A percentile compares a stretch with the other conserved stretches of the same genome.
These are phyloP conservation scores for Actinomortierella wolfii DNA, from an alignment of 371 early-diverging fungal genomes.

Conservation along the genomic window DNA sequence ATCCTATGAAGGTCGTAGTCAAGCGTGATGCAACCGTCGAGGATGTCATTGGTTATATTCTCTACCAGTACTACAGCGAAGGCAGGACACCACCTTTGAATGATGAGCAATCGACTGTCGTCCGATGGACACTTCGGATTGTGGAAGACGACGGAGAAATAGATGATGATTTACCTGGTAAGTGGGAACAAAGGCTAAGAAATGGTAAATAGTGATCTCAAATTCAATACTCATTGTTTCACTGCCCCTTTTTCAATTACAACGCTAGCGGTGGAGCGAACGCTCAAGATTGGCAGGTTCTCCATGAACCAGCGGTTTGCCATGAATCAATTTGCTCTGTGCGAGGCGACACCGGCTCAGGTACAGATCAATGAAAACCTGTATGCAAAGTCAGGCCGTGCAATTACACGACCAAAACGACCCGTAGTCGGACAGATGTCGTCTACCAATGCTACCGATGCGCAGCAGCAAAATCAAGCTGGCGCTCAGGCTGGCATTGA, in stretches of 20 bases:
- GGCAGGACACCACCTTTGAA: constrained; percentile 68
- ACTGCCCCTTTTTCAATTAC: neutral
- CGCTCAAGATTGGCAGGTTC: constrained; percentile 82
- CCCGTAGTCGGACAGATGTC: constrained; percentile 23
- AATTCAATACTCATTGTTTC: neutral
- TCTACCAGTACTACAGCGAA: constrained; percentile 81
- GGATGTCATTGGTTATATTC: constrained; percentile 87
- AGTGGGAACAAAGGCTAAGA: neutral
- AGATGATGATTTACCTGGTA: constrained; percentile 96
- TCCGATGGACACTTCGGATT: constrained; percentile 87
- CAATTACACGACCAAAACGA: constrained; percentile 23
- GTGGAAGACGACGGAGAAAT: constrained; percentile 95
- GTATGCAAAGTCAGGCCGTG: constrained; percentile 20
- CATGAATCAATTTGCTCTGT: constrained; percentile 91
- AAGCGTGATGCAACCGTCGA: constrained; percentile 87
- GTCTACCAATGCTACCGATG: constrained; percentile 32
- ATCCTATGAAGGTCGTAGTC: constrained; percentile 74
- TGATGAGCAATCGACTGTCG: constrained; percentile 64
- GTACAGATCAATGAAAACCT: constrained; percentile 49
- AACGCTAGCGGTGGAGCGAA: constrained; percentile 79
- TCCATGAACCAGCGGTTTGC: constrained; percentile 82
- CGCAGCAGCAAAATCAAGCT: constrained; percentile 8
- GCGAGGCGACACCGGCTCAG: constrained; percentile 78
- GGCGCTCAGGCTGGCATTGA: constrained; percentile 2
- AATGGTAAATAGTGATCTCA: neutral